These are phyloP conservation scores for Aspergillus carbonarius DNA, from an alignment of 2,329 filamentous ascomycete genomes.

Conservation along the genomic window DNA sequence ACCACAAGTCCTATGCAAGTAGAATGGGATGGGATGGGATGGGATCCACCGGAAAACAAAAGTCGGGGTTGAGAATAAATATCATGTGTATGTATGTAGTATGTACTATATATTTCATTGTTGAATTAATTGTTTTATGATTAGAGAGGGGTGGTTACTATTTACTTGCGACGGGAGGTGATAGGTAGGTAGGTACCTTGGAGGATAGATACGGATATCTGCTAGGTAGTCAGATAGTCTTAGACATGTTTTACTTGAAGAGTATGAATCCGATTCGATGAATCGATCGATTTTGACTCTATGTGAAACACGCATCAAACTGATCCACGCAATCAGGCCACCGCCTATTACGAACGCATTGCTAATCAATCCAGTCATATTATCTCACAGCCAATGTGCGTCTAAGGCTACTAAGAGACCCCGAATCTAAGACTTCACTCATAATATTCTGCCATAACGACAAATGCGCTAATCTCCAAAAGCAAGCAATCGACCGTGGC, in stretches of 20 bases:
- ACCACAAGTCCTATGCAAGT: too few relatives aligned
- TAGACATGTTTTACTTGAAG: not conserved
- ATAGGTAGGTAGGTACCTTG: not conserved
- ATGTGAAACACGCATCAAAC: not conserved
- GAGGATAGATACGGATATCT: too few relatives aligned
- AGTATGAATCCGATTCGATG: not conserved
- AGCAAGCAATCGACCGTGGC: constrained; percentile 22
- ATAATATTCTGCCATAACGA: constrained; percentile 37
- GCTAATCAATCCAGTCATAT: not conserved
- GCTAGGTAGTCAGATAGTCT: too few relatives aligned
- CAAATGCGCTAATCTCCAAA: constrained; percentile 39
- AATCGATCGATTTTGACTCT: not conserved
- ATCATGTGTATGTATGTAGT: too few relatives aligned
- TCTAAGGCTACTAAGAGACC: not conserved
- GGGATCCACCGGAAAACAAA: too few relatives aligned
- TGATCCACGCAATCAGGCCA: not conserved
- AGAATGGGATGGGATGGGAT: too few relatives aligned
- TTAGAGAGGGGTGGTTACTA: too few relatives aligned
- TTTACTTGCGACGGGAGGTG: too few relatives aligned
- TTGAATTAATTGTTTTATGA: not conserved
- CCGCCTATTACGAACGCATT: not conserved
- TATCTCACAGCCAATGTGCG: not conserved
- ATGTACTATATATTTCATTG: too few relatives aligned
- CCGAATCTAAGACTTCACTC: constrained; percentile 23
- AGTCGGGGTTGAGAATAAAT: too few relatives aligned